phyloP scores from a whole-genome alignment of 306 rosid genomes.

The Castanea crenata region DNA sequence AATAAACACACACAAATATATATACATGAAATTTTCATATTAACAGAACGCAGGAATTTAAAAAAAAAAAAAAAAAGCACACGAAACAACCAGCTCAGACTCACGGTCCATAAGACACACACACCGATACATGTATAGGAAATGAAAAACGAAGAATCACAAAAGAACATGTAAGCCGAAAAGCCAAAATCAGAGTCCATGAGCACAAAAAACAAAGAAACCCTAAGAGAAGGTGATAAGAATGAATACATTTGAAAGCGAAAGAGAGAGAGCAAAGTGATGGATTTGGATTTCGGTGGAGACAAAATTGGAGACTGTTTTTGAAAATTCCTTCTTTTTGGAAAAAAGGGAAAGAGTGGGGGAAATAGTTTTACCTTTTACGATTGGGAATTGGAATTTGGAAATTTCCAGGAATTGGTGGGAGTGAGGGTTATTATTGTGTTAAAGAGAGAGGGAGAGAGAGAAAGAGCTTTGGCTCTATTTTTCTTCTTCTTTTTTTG shows the following conservation, averaged over 20 bases:
- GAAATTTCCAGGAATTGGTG: conserved; percentile 18
- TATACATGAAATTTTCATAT: too few species aligned
- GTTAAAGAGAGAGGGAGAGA: background rate
- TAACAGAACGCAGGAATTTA: too few species aligned
- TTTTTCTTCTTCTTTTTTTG: background rate
- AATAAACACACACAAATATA: background rate
- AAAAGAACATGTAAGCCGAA: background rate
- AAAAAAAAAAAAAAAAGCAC: too few species aligned
- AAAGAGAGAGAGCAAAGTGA: background rate
- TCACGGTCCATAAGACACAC: too few species aligned
- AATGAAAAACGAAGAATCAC: background rate
- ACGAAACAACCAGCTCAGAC: too few species aligned
- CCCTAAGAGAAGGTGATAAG: background rate
- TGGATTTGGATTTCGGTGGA: background rate
- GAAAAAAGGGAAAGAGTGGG: background rate
- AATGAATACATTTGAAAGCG: background rate
- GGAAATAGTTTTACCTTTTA: background rate
- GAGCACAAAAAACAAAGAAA: background rate
- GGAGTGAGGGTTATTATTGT: background rate
- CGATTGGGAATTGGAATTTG: conserved; percentile 11
- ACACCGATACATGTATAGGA: background rate
- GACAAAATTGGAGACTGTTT: conserved; percentile 1
- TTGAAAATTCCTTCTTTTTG: conserved; percentile 5
- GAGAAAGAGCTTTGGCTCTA: background rate
- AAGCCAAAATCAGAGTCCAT: too few species aligned